phyloP scores from a whole-genome alignment of 2,329 filamentous ascomycete genomes.

The Zymoseptoria ardabiliae region DNA sequence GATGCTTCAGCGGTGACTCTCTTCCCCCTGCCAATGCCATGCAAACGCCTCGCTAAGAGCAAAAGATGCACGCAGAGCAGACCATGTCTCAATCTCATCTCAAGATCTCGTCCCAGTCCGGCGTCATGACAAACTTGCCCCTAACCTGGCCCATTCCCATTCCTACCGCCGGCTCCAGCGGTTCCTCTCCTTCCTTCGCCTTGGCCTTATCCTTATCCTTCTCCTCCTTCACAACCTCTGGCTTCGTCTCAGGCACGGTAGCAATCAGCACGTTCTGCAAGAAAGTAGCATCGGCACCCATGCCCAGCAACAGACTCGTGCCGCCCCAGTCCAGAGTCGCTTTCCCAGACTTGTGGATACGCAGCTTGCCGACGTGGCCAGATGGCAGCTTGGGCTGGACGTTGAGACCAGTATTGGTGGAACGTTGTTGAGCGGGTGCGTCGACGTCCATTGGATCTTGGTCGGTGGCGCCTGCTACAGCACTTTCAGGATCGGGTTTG shows the following conservation, averaged over 20 bases:
- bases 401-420: conserved; percentile 15
- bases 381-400: conserved; percentile 38
- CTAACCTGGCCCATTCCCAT: conserved; percentile 56
- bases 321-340: conserved; percentile 58
- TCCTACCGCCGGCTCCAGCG: conserved; percentile 29
- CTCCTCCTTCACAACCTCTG: conserved; percentile 11
- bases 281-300: conserved; percentile 50
- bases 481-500: conserved; percentile 24
- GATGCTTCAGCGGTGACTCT: neutral
- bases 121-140: conserved; percentile 57
- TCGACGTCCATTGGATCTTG: conserved; percentile 20
- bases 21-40: neutral
- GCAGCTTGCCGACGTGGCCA: conserved; percentile 53
- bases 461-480: conserved; percentile 3
- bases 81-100: neutral
- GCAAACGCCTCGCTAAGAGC: neutral
- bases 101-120: conserved; percentile 51
- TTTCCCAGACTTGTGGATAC: conserved; percentile 54
- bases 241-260: conserved; percentile 26
- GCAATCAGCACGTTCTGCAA: conserved; percentile 52
- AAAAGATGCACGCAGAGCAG: neutral
- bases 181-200: conserved; percentile 8
- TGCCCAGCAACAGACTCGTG: conserved; percentile 50
- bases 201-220: conserved; percentile 3
- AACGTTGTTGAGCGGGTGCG: conserved; percentile 1